Base-by-base conservation (phyloP, 257 asterid genomes). In the Galeopsis tetrahit region DNA sequence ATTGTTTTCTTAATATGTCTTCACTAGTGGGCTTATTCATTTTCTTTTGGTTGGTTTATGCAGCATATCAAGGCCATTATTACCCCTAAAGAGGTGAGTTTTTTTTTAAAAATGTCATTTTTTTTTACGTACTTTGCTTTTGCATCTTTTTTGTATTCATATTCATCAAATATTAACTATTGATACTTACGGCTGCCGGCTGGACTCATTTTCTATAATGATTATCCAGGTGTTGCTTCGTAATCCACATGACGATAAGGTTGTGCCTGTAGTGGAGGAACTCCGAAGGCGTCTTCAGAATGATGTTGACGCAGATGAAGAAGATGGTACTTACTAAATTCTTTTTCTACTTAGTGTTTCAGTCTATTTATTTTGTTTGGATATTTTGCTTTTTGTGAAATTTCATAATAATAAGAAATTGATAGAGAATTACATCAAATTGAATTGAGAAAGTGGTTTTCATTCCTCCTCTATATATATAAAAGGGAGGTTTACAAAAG, bases 1-100 rank as follows among this genome's bases (percentile, higher is more conserved):
- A 52, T 28, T 7, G n/a, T 63, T 17, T 35, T 15, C 44, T 63
- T 56, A 21, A 10, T 15, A 60, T 21, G 33, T 33, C 56, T n/a
- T 34, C 53, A 34, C 68, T 21, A 21, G 28, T 21, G 28, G 28
- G 57, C 56, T 72, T 56, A 39, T 28, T 31, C 40, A 33, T 71
- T 62, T 73, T 46, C 21, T 62, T 71, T 68, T 49, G 65, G 10
- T 76, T 11, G 72, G 72, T 65, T 31, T 58, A 43, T 82, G 83
- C 96, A 92, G 98, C 96, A 92, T 79, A 92, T 92, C 89, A 92
- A 90, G 91, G 98, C 96, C 57, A 92, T 92, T 61, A 84, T 92
- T 73, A 92, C 98, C 13, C 81, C 96, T 32, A 92, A 90, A 73
- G 96, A 92, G 94, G 96, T 90, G 76, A 70, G 83, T 21, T 21